These are phyloP conservation scores for Penicillium sp. DNA, from an alignment of 2,329 filamentous ascomycete genomes.

Conservation along the genomic window DNA sequence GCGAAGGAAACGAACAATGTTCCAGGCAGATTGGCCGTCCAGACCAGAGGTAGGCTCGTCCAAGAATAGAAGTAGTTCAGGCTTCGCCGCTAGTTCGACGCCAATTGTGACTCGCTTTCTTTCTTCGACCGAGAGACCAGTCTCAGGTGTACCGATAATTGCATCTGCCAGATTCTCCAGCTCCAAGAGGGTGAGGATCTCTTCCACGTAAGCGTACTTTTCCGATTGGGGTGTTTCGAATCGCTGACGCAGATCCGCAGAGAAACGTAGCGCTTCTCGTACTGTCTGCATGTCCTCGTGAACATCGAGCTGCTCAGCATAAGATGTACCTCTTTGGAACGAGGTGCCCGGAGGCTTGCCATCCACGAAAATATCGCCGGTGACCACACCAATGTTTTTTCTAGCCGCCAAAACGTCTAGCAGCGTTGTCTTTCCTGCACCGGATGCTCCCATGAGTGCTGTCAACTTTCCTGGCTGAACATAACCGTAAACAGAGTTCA, in stretches of 20 bases:
- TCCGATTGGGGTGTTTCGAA: constrained; percentile 57
- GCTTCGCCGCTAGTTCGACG: constrained; percentile 39
- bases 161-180: constrained; percentile 66
- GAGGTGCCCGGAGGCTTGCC: constrained; percentile 56
- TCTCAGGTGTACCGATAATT: constrained; percentile 60
- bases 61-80: constrained; percentile 61
- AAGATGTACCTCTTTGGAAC: constrained; percentile 64
- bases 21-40: constrained; percentile 57
- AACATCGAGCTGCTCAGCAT: constrained; percentile 65
- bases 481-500: constrained; percentile 50
- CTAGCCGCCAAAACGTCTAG: constrained; percentile 70
- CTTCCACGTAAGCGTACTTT: constrained; percentile 65
- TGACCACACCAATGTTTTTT: constrained; percentile 64
- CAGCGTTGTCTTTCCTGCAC: constrained; percentile 83
- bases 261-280: constrained; percentile 65
- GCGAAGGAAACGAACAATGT: constrained; percentile 58
- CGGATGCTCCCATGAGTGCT: constrained; percentile 54
- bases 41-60: constrained; percentile 61
- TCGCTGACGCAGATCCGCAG: constrained; percentile 62
- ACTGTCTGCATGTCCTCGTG: constrained; percentile 63
- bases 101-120: constrained; percentile 43
- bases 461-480: constrained; percentile 51
- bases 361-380: constrained; percentile 62
- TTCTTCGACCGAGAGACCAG: constrained; percentile 57
- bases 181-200: constrained; percentile 63